These are phyloP conservation scores for Didymella lethalis DNA, from an alignment of 2,329 filamentous ascomycete genomes.

Conservation along the genomic window DNA sequence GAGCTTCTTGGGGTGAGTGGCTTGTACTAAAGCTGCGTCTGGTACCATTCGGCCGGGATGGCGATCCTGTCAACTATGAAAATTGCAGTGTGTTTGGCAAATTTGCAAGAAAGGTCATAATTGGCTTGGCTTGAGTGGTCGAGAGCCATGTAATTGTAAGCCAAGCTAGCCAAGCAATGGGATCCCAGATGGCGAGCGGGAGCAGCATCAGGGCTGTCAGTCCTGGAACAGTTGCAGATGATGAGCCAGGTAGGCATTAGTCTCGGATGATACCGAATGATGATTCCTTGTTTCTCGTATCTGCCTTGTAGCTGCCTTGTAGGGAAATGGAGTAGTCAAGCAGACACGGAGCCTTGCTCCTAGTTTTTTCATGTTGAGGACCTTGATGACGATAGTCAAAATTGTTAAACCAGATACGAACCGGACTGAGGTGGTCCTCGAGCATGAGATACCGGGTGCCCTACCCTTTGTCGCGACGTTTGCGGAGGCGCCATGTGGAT, in stretches of 20 bases:
- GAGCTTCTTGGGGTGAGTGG: not conserved
- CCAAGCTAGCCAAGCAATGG: conserved; percentile 1
- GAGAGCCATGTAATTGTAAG: not conserved
- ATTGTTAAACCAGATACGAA: not conserved
- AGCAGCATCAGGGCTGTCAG: conserved; percentile 14
- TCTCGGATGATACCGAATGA: conserved; percentile 16
- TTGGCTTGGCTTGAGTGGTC: conserved; percentile 1
- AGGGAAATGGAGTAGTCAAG: not conserved
- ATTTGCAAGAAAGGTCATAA: not conserved
- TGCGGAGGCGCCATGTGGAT: conserved; percentile 20
- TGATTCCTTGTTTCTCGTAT: conserved; percentile 8
- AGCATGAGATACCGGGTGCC: conserved; percentile 7
- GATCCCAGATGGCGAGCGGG: conserved; percentile 9
- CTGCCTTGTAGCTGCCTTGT: not conserved
- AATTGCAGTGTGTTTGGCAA: not conserved
- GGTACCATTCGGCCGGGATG: conserved; percentile 13
- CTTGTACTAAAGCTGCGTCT: not conserved
- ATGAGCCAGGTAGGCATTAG: not conserved
- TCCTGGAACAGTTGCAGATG: conserved; percentile 6
- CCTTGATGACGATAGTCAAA: conserved; percentile 8
- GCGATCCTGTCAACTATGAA: not conserved
- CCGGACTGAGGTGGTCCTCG: not conserved
- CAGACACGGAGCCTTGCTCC: not conserved
- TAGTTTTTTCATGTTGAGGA: conserved; percentile 8
- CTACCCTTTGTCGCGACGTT: conserved; percentile 10